These are phyloP conservation scores for Albatrellus ellisii DNA, from an alignment of 768 basidiomycete genomes.

Conservation along the genomic window DNA sequence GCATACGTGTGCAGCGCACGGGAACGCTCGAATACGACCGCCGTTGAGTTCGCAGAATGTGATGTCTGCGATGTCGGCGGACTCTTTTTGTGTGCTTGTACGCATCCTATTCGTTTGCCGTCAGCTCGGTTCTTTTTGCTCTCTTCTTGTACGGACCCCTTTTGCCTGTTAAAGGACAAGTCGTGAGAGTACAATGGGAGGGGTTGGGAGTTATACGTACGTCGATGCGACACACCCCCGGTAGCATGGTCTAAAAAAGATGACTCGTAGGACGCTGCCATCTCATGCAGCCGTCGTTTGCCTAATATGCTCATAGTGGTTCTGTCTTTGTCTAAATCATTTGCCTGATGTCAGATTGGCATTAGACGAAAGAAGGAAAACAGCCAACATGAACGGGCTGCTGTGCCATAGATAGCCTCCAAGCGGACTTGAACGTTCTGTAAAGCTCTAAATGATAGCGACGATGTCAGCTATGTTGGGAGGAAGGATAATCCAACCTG, in stretches of 20 bases:
- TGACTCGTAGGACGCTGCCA: background rate
- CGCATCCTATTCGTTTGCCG: too few species aligned
- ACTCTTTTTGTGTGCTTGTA: too few species aligned
- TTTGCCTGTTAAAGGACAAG: background rate
- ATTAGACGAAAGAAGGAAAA: background rate
- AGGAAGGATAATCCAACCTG: too few species aligned
- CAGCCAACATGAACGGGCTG: background rate
- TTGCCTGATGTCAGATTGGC: too few species aligned
- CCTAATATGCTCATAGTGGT: background rate
- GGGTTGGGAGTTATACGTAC: background rate
- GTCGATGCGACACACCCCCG: background rate
- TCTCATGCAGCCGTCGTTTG: background rate
- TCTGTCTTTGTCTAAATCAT: background rate
- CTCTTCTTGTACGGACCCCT: slow-evolving; percentile 4
- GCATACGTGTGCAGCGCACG: too few species aligned
- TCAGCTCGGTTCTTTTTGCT: background rate
- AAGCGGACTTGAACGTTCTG: slow-evolving; percentile 8
- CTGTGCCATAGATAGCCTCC: slow-evolving; percentile 7
- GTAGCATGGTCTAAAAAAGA: background rate
- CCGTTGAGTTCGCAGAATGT: too few species aligned
- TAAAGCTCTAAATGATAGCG: slow-evolving; percentile 2
- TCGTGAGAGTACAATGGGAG: background rate
- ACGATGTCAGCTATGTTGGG: background rate
- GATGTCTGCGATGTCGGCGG: too few species aligned
- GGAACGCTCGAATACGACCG: too few species aligned